Conservation (phyloP, 2,329 filamentous ascomycete genomes). For the Calonectria montana region DNA sequence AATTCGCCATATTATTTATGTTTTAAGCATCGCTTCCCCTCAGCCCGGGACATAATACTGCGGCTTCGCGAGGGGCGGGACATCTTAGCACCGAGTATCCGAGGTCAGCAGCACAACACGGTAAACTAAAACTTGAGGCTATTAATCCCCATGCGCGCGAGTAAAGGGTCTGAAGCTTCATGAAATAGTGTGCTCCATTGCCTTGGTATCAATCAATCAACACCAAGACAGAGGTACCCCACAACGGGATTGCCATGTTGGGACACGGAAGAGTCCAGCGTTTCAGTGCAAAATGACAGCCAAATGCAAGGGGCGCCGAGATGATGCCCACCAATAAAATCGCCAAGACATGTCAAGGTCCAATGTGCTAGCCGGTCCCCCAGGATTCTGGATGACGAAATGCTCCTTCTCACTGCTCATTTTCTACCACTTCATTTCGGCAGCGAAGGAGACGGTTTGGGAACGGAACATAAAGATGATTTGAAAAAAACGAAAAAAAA, state of each 20-base stretch:
- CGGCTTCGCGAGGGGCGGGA: not conserved
- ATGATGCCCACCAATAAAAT: constrained; percentile 11
- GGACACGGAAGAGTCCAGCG: constrained; percentile 2
- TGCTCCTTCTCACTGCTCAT: not conserved
- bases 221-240: not conserved
- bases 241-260: constrained; percentile 8
- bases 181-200: not conserved
- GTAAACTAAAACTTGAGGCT: not conserved
- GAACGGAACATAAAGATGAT: not conserved
- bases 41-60: not conserved
- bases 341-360: not conserved
- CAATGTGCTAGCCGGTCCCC: not conserved
- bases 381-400: too few species aligned
- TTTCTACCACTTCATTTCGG: not conserved
- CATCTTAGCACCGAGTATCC: not conserved
- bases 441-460: not conserved
- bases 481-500: not conserved
- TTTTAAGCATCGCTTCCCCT: not conserved
- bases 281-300: not conserved
- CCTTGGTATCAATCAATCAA: not conserved
- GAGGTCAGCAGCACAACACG: not conserved
- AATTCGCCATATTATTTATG: not conserved
- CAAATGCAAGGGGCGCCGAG: not conserved
- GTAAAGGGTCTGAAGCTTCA: not conserved
- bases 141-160: not conserved